These are phyloP conservation scores for Kodamaea nitidulidarum DNA, from an alignment of 805 yeast species.

Conservation along the genomic window DNA sequence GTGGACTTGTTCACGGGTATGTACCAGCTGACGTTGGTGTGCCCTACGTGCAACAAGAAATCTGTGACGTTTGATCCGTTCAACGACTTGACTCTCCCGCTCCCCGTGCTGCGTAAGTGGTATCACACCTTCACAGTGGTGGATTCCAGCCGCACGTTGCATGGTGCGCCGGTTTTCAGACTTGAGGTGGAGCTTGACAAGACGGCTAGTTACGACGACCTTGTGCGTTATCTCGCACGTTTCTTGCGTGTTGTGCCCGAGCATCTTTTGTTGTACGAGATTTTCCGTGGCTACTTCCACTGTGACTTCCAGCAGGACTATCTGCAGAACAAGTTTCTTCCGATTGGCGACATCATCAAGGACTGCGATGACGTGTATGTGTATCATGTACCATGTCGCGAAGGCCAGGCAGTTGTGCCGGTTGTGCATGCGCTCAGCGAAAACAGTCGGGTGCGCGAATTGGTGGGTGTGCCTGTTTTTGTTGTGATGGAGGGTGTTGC, in stretches of 20 bases:
- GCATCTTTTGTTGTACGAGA: slow-evolving; percentile 31
- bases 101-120: slow-evolving; percentile 79
- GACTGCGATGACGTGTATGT: slow-evolving; percentile 62
- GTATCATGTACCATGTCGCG: slow-evolving; percentile 51
- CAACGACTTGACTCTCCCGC: slow-evolving; percentile 82
- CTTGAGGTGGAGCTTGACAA: slow-evolving; percentile 73
- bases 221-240: slow-evolving; percentile 57
- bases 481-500: background rate
- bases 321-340: slow-evolving; percentile 51
- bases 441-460: slow-evolving; percentile 18
- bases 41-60: slow-evolving; percentile 78
- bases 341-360: slow-evolving; percentile 63
- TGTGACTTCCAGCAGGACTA: slow-evolving; percentile 61
- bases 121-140: slow-evolving; percentile 57
- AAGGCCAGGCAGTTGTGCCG: slow-evolving; percentile 47
- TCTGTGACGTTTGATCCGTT: slow-evolving; percentile 93
- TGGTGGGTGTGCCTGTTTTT: slow-evolving; percentile 78
- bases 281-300: slow-evolving; percentile 66
- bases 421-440: slow-evolving; percentile 46
- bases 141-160: slow-evolving; percentile 39
- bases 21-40: slow-evolving; percentile 83
- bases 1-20: slow-evolving; percentile 85
- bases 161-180: slow-evolving; percentile 17
- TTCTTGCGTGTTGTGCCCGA: slow-evolving; percentile 32
- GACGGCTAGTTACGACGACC: slow-evolving; percentile 57